Evolutionary conservation across 441 rosid genomes (phyloP).

Genomic region (Arabidopsis hybrid): DNA sequence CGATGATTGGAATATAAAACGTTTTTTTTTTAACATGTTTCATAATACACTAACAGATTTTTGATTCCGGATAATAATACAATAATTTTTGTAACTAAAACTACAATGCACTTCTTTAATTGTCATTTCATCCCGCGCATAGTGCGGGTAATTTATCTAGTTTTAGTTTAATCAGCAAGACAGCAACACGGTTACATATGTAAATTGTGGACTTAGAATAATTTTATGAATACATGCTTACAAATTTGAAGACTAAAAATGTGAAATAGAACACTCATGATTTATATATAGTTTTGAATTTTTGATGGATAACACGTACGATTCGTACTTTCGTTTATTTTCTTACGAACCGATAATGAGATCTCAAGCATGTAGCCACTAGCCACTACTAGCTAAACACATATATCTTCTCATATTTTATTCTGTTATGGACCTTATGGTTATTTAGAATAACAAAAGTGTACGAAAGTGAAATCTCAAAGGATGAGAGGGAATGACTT

Average conservation of each 20-base stretch:
- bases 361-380: neutral
- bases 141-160: too few relatives aligned
- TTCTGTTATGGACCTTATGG: constrained; percentile 4
- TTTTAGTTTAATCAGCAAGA: too few relatives aligned
- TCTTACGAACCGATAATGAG: constrained; percentile 9
- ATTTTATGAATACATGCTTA: neutral
- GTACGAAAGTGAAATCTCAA: constrained; percentile 27
- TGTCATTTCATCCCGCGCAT: too few relatives aligned
- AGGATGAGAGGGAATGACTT: constrained; percentile 26
- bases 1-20: too few relatives aligned
- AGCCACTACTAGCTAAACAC: too few relatives aligned
- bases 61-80: too few relatives aligned
- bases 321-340: neutral
- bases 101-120: too few relatives aligned
- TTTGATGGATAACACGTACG: neutral
- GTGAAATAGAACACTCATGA: neutral
- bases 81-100: too few relatives aligned
- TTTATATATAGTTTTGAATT: constrained; percentile 2
- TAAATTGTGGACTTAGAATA: neutral
- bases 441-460: constrained; percentile 30
- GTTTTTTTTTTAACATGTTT: too few relatives aligned
- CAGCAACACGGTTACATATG: neutral
- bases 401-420: neutral
- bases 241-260: neutral
- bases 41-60: too few relatives aligned